phyloP scores from a whole-genome alignment of 306 rosid species.

The Cyclanthera cordifolia region DNA sequence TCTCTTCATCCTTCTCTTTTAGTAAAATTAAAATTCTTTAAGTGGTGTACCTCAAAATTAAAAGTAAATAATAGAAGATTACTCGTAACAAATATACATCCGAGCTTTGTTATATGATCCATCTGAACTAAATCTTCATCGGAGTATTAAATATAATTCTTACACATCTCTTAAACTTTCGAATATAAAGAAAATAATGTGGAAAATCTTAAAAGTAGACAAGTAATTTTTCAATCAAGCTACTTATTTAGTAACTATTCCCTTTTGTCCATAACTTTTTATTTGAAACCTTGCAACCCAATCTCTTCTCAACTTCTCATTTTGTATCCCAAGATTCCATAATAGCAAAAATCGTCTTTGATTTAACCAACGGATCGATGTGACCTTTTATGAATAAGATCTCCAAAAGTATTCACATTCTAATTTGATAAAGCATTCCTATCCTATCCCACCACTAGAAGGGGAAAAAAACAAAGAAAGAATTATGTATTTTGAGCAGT shows the following conservation, averaged over 20 bases:
- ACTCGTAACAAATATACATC: background rate
- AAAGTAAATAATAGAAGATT: background rate
- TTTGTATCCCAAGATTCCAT: background rate
- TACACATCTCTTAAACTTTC: background rate
- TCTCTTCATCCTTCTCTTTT: background rate
- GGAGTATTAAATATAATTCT: background rate
- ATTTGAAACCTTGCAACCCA: background rate
- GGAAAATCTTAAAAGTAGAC: background rate
- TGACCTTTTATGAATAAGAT: background rate
- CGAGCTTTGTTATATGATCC: background rate
- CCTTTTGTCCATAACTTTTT: background rate
- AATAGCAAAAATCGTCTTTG: background rate
- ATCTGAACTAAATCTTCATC: background rate
- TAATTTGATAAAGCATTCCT: background rate
- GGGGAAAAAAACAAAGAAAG: background rate
- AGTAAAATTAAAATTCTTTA: background rate
- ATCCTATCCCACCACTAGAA: background rate
- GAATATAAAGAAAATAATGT: background rate
- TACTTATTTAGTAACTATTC: background rate
- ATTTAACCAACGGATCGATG: background rate
- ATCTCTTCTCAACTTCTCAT: background rate
- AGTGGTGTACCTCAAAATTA: background rate
- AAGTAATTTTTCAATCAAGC: background rate
- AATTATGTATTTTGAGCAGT: background rate
- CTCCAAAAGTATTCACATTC: background rate